phyloP scores from a whole-genome alignment of 2,329 filamentous ascomycete genomes.

The Calonectria ilicicola region DNA sequence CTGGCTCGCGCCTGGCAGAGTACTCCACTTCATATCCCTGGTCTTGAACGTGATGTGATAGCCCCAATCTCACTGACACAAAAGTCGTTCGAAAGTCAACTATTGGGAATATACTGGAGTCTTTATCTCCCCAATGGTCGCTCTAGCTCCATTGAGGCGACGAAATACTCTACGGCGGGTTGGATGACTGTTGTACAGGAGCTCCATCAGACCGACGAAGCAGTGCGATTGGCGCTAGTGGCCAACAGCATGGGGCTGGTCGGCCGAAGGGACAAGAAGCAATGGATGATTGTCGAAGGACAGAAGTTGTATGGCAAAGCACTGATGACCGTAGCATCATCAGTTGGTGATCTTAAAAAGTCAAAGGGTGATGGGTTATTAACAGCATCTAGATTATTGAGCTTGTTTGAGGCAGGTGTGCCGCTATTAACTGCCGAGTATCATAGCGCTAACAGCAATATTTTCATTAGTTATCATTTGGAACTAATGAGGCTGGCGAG shows the following conservation, averaged over 20 bases:
- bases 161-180: neutral
- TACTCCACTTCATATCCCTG: neutral
- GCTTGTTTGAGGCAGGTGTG: neutral
- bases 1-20: neutral
- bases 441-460: neutral
- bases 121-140: neutral
- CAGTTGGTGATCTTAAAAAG: neutral
- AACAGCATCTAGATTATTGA: neutral
- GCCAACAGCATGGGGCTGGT: conserved; percentile 1
- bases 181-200: conserved; percentile 9
- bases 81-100: neutral
- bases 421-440: neutral
- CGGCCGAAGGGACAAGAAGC: neutral
- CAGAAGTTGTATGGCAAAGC: neutral
- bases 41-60: neutral
- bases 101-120: neutral
- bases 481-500: neutral
- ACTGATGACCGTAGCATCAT: neutral
- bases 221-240: neutral
- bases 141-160: neutral
- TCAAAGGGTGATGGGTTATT: neutral
- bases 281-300: neutral
- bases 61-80: neutral
- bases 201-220: neutral
- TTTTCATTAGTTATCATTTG: neutral